Conservation (phyloP, 352 stramenopile genomes). For the Globisporangium nodosum region DNA sequence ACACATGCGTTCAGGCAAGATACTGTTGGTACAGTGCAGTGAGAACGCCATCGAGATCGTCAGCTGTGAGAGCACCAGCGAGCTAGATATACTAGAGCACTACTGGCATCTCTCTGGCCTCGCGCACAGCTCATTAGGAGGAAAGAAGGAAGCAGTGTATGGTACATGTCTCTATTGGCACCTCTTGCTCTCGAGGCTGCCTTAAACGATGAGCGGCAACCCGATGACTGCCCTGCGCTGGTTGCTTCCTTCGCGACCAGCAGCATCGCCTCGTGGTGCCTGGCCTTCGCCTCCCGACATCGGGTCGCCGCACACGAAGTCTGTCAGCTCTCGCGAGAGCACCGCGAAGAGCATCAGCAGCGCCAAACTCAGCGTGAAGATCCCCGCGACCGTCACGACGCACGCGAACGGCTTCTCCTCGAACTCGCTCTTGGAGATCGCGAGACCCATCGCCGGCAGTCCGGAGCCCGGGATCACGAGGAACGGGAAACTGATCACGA, state of each 20-base stretch:
- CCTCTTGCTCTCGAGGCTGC: too few relatives aligned
- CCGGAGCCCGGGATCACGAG: background rate
- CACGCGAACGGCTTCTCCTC: background rate
- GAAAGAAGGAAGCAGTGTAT: too few relatives aligned
- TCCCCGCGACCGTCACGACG: background rate
- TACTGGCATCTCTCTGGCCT: too few relatives aligned
- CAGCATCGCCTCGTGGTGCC: background rate
- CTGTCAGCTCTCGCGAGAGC: background rate
- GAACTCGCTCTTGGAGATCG: background rate
- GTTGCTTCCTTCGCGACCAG: background rate
- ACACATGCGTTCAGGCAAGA: too few relatives aligned
- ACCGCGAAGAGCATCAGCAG: background rate
- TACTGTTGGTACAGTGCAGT: too few relatives aligned
- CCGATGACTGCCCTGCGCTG: too few relatives aligned
- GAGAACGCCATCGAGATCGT: too few relatives aligned
- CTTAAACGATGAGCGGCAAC: too few relatives aligned
- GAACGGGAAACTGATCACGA: background rate
- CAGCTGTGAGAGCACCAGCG: too few relatives aligned
- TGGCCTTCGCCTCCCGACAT: background rate
- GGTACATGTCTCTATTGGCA: too few relatives aligned
- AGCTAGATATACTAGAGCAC: too few relatives aligned
- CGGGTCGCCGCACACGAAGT: background rate
- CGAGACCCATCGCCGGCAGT: background rate
- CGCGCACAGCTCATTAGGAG: too few relatives aligned
- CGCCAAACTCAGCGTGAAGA: background rate